phyloP scores from a whole-genome alignment of 148 eudicot species.

The Tetragonia tetragonoides region DNA sequence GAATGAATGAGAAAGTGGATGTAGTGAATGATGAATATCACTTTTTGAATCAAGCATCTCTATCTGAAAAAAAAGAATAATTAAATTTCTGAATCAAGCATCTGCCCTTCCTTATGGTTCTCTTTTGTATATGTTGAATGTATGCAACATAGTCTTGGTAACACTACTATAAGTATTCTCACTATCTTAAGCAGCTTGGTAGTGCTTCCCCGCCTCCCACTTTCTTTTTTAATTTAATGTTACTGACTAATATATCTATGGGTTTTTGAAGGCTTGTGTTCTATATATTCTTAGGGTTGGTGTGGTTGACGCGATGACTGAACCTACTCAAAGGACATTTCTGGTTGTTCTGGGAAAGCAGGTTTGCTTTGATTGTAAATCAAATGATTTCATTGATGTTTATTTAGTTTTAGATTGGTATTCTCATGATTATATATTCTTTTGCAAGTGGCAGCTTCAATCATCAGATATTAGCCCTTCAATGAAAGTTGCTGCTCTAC shows the following conservation, averaged over 20 bases:
- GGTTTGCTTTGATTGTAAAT: slow-evolving; percentile 40
- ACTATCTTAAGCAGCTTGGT: slow-evolving; percentile 3
- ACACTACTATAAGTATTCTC: background rate
- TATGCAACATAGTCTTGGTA: slow-evolving; percentile 2
- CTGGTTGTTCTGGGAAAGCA: slow-evolving; percentile 80
- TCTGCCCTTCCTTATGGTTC: background rate
- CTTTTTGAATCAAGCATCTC: background rate
- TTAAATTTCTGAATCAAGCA: background rate
- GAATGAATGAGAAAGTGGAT: background rate
- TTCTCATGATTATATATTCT: slow-evolving; percentile 11
- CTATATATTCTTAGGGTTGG: slow-evolving; percentile 95
- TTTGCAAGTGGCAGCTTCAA: slow-evolving; percentile 63
- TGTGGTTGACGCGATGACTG: slow-evolving; percentile 92
- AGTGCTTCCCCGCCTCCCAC: background rate
- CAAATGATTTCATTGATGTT: background rate
- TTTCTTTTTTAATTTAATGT: slow-evolving; percentile 5
- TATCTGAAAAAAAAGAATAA: no score
- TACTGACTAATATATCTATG: slow-evolving; percentile 34
- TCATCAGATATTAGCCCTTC: slow-evolving; percentile 69
- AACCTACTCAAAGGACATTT: slow-evolving; percentile 95
- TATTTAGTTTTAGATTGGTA: slow-evolving; percentile 7
- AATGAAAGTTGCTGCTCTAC: slow-evolving; percentile 78
- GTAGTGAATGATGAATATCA: background rate
- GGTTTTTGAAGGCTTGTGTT: slow-evolving; percentile 87
- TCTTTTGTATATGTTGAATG: background rate